Percentiles rank a stretch among this genome's conserved stretches.
Conservation (phyloP, 331 rosid genomes). For the Malus hybrid region DNA sequence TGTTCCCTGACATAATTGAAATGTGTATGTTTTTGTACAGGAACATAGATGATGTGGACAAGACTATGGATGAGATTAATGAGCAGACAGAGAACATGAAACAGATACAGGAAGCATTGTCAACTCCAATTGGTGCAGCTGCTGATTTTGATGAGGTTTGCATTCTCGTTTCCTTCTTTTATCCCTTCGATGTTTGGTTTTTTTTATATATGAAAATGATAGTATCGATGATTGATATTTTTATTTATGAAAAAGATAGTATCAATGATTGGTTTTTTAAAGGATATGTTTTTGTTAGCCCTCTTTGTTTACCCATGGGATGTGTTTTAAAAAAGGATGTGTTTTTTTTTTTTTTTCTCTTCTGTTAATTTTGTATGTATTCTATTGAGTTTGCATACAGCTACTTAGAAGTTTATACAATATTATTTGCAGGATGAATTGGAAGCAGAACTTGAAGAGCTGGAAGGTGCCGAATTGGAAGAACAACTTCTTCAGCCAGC, state of each 20-base stretch:
- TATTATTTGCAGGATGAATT: slow-evolving; percentile 66
- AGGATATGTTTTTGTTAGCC: background rate
- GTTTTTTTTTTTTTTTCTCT: too few relatives aligned
- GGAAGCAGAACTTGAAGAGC: slow-evolving; percentile 96
- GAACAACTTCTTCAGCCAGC: slow-evolving; percentile 96
- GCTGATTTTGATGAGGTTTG: slow-evolving; percentile 95
- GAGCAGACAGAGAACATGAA: slow-evolving; percentile 99
- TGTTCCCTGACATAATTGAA: background rate
- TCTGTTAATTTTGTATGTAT: too few relatives aligned
- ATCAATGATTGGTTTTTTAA: background rate
- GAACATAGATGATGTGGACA: slow-evolving; percentile 92
- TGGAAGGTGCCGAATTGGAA: slow-evolving; percentile 96
- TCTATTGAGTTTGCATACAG: background rate
- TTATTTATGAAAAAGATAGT: too few relatives aligned
- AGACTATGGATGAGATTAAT: slow-evolving; percentile 94
- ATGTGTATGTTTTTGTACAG: slow-evolving; percentile 23
- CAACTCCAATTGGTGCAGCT: slow-evolving; percentile 81
- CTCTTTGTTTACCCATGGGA: background rate
- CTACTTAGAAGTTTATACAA: background rate
- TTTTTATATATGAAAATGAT: too few relatives aligned
- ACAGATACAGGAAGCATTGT: slow-evolving; percentile 89
- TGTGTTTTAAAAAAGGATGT: background rate
- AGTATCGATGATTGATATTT: too few relatives aligned
- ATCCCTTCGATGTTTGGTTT: background rate
- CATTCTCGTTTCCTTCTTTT: background rate